Percentiles rank a stretch among this genome's conserved stretches.
Conservation (phyloP, 176 grass and related monocot genomes). For the Cenchrus americanus region DNA sequence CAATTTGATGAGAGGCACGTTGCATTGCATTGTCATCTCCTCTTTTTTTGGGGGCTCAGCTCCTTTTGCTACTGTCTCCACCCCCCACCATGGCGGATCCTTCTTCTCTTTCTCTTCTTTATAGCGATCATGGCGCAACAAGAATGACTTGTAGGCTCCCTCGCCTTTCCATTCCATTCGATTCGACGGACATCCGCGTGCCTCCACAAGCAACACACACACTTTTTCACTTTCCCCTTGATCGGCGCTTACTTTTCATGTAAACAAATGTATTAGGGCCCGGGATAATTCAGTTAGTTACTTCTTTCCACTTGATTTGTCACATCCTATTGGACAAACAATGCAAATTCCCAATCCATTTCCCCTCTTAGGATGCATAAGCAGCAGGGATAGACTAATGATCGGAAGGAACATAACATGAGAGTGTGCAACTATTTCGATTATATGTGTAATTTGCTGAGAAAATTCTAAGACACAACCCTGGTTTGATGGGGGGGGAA, state of each 20-base stretch:
- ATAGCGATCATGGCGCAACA: not conserved
- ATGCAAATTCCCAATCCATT: not conserved
- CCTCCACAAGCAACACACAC: not conserved
- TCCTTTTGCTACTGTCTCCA: not conserved
- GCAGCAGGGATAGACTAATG: not conserved
- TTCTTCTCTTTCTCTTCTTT: not conserved
- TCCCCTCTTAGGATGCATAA: not conserved
- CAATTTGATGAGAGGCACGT: conserved; percentile 2
- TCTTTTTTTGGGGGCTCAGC: not conserved
- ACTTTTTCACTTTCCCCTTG: conserved; percentile 5
- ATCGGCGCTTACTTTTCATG: not conserved
- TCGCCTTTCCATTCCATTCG: conserved; percentile 18
- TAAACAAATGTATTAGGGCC: too few relatives aligned
- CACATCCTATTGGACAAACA: not conserved
- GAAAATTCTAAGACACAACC: not conserved
- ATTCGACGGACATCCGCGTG: not conserved
- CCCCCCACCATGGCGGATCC: not conserved
- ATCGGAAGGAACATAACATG: not conserved
- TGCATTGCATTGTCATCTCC: conserved; percentile 14
- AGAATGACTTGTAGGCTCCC: conserved; percentile 16
- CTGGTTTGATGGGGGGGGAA: too few relatives aligned
- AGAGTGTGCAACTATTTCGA: not conserved
- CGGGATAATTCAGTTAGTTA: not conserved
- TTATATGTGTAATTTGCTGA: not conserved
- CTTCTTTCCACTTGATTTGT: not conserved